These are phyloP conservation scores for Saururus chinensis DNA, from an alignment of 164 flowering plant genomes.

Conservation along the genomic window DNA sequence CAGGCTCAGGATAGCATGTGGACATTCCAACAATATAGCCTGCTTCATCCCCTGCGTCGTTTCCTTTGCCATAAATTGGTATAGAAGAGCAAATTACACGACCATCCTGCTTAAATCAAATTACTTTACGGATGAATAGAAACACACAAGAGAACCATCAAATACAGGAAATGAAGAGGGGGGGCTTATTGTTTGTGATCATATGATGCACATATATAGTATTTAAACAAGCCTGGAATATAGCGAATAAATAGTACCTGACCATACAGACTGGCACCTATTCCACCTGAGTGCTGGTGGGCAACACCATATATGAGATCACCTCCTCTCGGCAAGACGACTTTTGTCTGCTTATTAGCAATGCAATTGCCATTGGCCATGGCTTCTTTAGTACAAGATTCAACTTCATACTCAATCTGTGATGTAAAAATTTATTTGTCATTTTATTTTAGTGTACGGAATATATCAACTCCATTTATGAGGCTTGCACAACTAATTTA, in stretches of 20 bases:
- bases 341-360: constrained; percentile 30
- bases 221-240: background rate
- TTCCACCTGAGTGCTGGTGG: constrained; percentile 78
- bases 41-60: constrained; percentile 61
- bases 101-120: constrained; percentile 46
- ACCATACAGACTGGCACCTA: constrained; percentile 55
- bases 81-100: constrained; percentile 57
- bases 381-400: constrained; percentile 25
- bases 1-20: constrained; percentile 73
- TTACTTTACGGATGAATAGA: background rate
- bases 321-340: constrained; percentile 48
- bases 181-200: background rate
- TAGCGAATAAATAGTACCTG: constrained; percentile 25
- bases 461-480: background rate
- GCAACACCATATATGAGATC: constrained; percentile 68
- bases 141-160: background rate
- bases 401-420: constrained; percentile 72
- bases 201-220: background rate
- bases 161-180: background rate
- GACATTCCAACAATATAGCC: constrained; percentile 91
- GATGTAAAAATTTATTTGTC: background rate
- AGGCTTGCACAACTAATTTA: background rate
- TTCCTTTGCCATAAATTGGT: constrained; percentile 65
- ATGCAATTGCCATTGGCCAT: constrained; percentile 23
- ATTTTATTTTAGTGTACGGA: background rate